A percentile compares a stretch with the other conserved stretches of the same genome.
phyloP scores from a whole-genome alignment of 495 filamentous ascomycete genomes.

The Xylaria intraflava region DNA sequence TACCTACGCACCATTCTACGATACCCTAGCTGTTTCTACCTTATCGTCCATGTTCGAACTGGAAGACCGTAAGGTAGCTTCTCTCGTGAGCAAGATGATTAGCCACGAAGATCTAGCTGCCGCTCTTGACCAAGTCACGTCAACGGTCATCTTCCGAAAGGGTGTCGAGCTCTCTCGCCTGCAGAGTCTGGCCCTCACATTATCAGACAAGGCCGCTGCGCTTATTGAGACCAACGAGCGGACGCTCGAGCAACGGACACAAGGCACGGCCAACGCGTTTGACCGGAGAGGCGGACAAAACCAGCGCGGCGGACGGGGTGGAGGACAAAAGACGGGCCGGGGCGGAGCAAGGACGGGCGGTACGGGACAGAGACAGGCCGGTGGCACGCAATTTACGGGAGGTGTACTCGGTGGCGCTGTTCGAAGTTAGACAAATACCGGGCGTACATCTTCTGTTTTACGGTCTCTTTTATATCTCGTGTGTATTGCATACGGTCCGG shows the following conservation, averaged over 20 bases:
- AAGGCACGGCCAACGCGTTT: slow-evolving; percentile 91
- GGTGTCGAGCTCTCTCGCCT: slow-evolving; percentile 94
- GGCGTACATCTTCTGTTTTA: slow-evolving; percentile 10
- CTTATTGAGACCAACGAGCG: slow-evolving; percentile 97
- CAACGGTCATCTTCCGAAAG: slow-evolving; percentile 98
- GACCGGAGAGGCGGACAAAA: slow-evolving; percentile 76
- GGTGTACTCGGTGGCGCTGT: slow-evolving; percentile 52
- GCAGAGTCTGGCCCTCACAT: slow-evolving; percentile 86
- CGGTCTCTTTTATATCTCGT: slow-evolving; percentile 22
- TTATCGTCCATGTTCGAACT: slow-evolving; percentile 95
- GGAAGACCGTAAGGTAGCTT: slow-evolving; percentile 75
- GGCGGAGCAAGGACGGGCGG: slow-evolving; percentile 54
- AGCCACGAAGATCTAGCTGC: slow-evolving; percentile 96
- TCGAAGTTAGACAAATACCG: slow-evolving; percentile 33
- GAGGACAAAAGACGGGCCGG: slow-evolving; percentile 59
- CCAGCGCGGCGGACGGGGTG: slow-evolving; percentile 64
- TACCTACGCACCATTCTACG: slow-evolving; percentile 99
- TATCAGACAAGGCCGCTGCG: slow-evolving; percentile 91
- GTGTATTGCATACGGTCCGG: slow-evolving; percentile 28
- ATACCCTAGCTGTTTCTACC: slow-evolving; percentile 80
- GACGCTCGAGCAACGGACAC: slow-evolving; percentile 90
- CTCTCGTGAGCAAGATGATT: slow-evolving; percentile 99
- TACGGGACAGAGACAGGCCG: slow-evolving; percentile 48
- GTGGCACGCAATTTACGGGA: slow-evolving; percentile 53
- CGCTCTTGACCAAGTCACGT: slow-evolving; percentile 95